A percentile compares a stretch with the other conserved stretches of the same genome.
Evolutionary conservation across 1,284 basidiomycete genomes (phyloP).

Genomic region (Meira nashicola): DNA sequence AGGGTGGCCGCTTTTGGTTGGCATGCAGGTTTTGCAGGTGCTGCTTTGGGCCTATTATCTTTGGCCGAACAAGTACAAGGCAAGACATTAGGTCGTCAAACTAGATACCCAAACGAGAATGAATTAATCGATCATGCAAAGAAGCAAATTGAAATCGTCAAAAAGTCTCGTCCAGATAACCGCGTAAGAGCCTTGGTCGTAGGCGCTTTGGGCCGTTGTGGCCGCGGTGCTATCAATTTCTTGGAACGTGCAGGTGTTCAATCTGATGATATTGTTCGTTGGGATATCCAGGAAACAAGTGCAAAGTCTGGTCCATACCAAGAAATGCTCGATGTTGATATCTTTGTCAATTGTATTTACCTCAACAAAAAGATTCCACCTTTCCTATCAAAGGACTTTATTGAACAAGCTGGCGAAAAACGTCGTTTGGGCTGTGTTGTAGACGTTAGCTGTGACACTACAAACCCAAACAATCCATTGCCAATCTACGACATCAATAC

Average conservation of each 20-base stretch:
- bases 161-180: slow-evolving; percentile 58
- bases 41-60: slow-evolving; percentile 87
- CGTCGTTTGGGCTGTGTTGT: slow-evolving; percentile 80
- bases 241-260: slow-evolving; percentile 83
- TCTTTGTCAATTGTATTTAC: slow-evolving; percentile 99
- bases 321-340: slow-evolving; percentile 92
- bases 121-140: slow-evolving; percentile 54
- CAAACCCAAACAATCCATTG: slow-evolving; percentile 94
- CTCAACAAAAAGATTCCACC: slow-evolving; percentile 81
- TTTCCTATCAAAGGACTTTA: slow-evolving; percentile 74
- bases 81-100: slow-evolving; percentile 60
- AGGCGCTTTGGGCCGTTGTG: slow-evolving; percentile 91
- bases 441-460: slow-evolving; percentile 98
- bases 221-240: slow-evolving; percentile 90
- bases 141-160: slow-evolving; percentile 59
- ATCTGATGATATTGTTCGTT: slow-evolving; percentile 82
- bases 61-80: slow-evolving; percentile 58
- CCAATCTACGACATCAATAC: slow-evolving; percentile 95
- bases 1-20: slow-evolving; percentile 99
- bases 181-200: slow-evolving; percentile 87
- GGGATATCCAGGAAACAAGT: slow-evolving; percentile 89
- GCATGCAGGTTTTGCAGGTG: slow-evolving; percentile 96
- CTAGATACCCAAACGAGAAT: slow-evolving; percentile 68
- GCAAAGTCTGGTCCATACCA: slow-evolving; percentile 93
- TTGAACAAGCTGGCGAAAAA: slow-evolving; percentile 66